phyloP scores from a whole-genome alignment of 2,329 filamentous ascomycete genomes.

The Penicillium sp. region DNA sequence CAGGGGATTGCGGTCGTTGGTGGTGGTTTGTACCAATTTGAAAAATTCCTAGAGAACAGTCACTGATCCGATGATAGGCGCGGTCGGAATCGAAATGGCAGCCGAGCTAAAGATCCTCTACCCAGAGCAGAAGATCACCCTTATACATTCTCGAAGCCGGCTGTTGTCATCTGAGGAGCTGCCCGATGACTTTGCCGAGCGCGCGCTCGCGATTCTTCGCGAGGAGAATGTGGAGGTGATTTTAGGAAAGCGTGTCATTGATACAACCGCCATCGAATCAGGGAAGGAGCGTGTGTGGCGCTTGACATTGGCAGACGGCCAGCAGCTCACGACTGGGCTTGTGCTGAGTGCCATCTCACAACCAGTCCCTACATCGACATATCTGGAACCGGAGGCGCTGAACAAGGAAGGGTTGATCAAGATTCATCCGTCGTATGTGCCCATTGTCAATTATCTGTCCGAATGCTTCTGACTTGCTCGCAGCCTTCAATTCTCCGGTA shows the following conservation, averaged over 20 bases:
- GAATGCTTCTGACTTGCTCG: neutral
- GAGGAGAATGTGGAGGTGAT: constrained; percentile 58
- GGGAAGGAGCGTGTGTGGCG: constrained; percentile 25
- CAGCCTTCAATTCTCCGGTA: constrained; percentile 57
- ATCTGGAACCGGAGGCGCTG: constrained; percentile 60
- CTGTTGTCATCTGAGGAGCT: constrained; percentile 73
- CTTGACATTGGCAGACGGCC: constrained; percentile 62
- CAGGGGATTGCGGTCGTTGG: constrained; percentile 67
- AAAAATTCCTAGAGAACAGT: neutral
- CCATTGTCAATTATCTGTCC: too few species aligned
- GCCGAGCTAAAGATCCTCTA: constrained; percentile 71
- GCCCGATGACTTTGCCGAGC: constrained; percentile 65
- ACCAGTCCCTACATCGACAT: constrained; percentile 61
- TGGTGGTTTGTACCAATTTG: constrained; percentile 53
- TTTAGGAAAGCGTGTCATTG: constrained; percentile 28
- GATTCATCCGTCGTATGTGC: constrained; percentile 51
- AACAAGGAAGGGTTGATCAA: constrained; percentile 66
- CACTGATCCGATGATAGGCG: constrained; percentile 46
- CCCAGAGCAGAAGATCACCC: constrained; percentile 65
- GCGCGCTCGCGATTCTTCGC: constrained; percentile 57
- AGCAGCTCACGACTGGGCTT: constrained; percentile 60
- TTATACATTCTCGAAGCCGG: constrained; percentile 70
- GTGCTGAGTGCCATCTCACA: constrained; percentile 71
- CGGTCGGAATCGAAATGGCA: constrained; percentile 80
- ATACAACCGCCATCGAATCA: constrained; percentile 21